These are phyloP conservation scores for Populus pruinosa DNA, from an alignment of 345 rosid genomes.

Conservation along the genomic window DNA sequence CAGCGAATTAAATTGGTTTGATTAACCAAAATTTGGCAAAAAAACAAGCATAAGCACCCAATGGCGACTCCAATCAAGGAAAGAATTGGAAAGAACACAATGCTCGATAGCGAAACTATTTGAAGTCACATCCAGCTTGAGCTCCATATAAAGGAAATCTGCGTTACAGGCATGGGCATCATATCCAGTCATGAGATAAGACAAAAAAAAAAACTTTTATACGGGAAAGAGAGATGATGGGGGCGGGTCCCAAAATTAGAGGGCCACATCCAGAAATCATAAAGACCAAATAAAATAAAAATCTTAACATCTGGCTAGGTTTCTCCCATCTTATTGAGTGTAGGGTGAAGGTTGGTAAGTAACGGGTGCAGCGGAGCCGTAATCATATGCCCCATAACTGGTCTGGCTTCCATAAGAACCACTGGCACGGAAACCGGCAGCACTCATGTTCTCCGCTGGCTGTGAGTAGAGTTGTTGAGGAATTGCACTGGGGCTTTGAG, in stretches of 20 bases:
- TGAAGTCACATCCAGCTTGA: slow-evolving; percentile 1
- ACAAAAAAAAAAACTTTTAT: too few relatives aligned
- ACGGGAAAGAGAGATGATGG: background rate
- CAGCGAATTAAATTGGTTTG: too few relatives aligned
- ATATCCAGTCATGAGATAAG: background rate
- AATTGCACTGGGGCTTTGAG: slow-evolving; percentile 27
- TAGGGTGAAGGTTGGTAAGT: slow-evolving; percentile 35
- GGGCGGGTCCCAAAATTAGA: background rate
- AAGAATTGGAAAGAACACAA: too few relatives aligned
- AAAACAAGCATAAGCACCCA: too few relatives aligned
- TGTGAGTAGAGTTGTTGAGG: slow-evolving; percentile 40
- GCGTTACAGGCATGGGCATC: background rate
- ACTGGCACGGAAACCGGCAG: slow-evolving; percentile 21
- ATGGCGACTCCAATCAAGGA: too few relatives aligned
- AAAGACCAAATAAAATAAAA: background rate
- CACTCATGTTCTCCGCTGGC: slow-evolving; percentile 24
- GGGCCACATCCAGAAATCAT: background rate
- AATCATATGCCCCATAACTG: slow-evolving; percentile 36
- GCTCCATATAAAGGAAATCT: background rate
- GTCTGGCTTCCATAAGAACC: slow-evolving; percentile 34
- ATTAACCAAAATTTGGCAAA: too few relatives aligned
- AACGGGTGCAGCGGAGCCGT: slow-evolving; percentile 28
- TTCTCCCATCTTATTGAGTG: slow-evolving; percentile 11
- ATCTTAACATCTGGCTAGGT: background rate
- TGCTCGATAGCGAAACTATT: background rate